phyloP scores from a whole-genome alignment of 1,284 basidiomycete genomes.

The Cutaneotrichosporon sp. region DNA sequence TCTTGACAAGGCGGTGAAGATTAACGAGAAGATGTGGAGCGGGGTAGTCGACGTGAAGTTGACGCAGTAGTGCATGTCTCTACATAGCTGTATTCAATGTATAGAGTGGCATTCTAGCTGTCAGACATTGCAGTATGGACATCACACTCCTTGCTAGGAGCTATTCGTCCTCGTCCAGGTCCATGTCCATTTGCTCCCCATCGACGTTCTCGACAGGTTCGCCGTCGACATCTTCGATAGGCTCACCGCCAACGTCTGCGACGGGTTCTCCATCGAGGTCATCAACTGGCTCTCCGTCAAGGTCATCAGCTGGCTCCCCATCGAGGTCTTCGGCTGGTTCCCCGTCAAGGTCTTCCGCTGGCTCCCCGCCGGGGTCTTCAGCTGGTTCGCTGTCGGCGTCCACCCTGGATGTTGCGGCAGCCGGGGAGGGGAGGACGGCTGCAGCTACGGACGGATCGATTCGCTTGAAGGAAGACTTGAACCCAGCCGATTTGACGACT shows the following conservation, averaged over 20 bases:
- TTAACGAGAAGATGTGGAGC: constrained; percentile 91
- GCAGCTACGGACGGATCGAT: constrained; percentile 30
- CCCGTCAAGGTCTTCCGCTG: constrained; percentile 57
- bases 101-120: neutral
- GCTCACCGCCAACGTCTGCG: constrained; percentile 15
- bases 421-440: neutral
- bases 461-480: constrained; percentile 53
- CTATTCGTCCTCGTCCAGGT: neutral
- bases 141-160: no score
- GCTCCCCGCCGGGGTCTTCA: constrained; percentile 51
- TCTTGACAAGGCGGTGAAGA: constrained; percentile 73
- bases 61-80: constrained; percentile 10
- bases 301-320: neutral
- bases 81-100: neutral
- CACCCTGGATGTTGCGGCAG: no score
- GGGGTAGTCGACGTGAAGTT: constrained; percentile 58
- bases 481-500: constrained; percentile 69
- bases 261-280: constrained; percentile 19
- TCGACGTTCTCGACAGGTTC: no score
- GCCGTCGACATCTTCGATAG: constrained; percentile 30
- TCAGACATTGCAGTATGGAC: neutral
- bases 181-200: neutral
- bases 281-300: constrained; percentile 16
- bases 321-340: constrained; percentile 50
- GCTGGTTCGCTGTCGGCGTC: constrained; percentile 34